Evolutionary conservation across 441 rosid species (phyloP), one percentile per base, ranked within the genome.

Genomic region (Erodium chrysanthum): DNA sequence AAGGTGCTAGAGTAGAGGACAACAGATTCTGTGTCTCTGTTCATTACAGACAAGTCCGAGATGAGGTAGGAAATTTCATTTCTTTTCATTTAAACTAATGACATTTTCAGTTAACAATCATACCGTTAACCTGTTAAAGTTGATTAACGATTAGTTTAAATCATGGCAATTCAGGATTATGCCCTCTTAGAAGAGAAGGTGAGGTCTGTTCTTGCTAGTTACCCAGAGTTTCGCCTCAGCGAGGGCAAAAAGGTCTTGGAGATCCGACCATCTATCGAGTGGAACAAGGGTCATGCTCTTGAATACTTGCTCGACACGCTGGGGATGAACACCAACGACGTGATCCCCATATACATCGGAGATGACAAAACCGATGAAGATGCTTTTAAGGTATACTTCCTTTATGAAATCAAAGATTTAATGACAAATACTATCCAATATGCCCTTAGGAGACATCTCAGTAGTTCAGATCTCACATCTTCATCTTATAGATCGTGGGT

Each of bases 241-340:
- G 68, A 71, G 67, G 86, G 86, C 7, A 83, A 74, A 75, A 83
- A 69, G 84, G 84, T 81, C 66, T 40, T 83, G 73, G 86, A 83
- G 68, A 73, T 83, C 3, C 75, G 81, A 40, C 86, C 84, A 10
- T 78, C 81, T 1, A 75, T 83, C 14, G 77, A 80, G 56, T 83
- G 86, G 84, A 74, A 83, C 73, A 80, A 83, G 71, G 86, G 86
- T 15, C 64, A 80, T 7, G 86, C 84, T 18, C 56, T 83, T 12
- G 82, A 78, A 15, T 80, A 80, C 58, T 75, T 83, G 46, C 74
- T 83, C 6, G 80, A 78, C 33, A 77, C 78, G n/a, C 70, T 80
- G 25, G 84, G 82, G n/a, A 40, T 83, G 67, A 74, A 72, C 67
- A 72, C 80, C 48, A 20, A 31, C 12, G 81, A 83, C 18, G 81